Percentiles rank a stretch among this genome's conserved stretches.
Conservation (phyloP, 139 green algal species). For the Chlamydomonas incerta region DNA sequence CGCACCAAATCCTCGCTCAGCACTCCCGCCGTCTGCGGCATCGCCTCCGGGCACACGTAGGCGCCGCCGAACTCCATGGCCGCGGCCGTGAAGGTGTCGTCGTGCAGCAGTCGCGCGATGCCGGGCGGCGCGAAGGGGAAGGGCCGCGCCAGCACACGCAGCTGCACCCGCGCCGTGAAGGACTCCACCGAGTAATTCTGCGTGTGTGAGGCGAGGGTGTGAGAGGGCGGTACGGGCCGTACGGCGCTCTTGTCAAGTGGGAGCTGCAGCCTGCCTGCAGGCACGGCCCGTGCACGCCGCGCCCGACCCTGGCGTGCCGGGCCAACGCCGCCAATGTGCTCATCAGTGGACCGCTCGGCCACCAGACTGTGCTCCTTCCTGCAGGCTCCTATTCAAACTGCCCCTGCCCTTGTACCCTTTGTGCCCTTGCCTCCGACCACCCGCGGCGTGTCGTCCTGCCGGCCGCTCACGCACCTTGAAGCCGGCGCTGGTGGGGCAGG, state of each 20-base stretch:
- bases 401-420: too few relatives aligned
- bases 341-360: too few relatives aligned
- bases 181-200: conserved; percentile 33
- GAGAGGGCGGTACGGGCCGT: too few relatives aligned
- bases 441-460: background rate
- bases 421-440: too few relatives aligned
- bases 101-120: background rate
- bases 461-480: conserved; percentile 7
- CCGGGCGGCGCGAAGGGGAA: conserved; percentile 16
- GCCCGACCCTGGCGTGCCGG: too few relatives aligned
- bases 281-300: too few relatives aligned
- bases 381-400: too few relatives aligned
- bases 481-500: conserved; percentile 13
- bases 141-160: conserved; percentile 7
- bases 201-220: too few relatives aligned
- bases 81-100: background rate
- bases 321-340: too few relatives aligned
- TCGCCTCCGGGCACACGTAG: conserved; percentile 19
- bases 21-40: background rate
- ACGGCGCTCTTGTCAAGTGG: too few relatives aligned
- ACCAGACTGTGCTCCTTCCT: too few relatives aligned
- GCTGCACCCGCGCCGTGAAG: conserved; percentile 14
- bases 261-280: background rate
- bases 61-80: conserved; percentile 30
- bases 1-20: too few relatives aligned